Base-by-base conservation (phyloP, 371 early-diverging fungal genomes). In the Mortierella sp. region DNA sequence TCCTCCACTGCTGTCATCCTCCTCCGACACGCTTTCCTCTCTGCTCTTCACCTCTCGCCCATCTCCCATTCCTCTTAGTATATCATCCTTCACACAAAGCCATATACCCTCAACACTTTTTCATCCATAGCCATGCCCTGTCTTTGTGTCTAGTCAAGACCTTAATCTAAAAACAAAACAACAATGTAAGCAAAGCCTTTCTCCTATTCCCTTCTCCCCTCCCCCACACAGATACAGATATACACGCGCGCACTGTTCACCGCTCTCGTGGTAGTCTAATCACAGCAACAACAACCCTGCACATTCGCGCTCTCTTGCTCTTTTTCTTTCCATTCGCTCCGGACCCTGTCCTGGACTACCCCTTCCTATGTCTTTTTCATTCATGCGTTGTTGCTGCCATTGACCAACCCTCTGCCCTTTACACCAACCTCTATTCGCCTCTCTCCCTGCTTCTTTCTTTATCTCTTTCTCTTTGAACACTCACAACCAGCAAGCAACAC, bases 261-360 rank as follows among this genome's bases (percentile, higher is more conserved):
- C 71, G 46, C 71, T 71, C 71, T 31, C 50, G 71, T 71, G 16
- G 21, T 70, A 28, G 51, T 51, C 71, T 50, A 28, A 31, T 71
- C 48, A 50, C 43, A 55, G 8, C 53, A 54, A n/a, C 24, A 53
- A n/a, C 28, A 46, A 14, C 71, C 51, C 11, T 5, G 21, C 51
- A 44, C 59, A 31, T 14, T 64, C 64, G 64, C 64, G 64, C 64
- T 64, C 37, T 37, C 21, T 31, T 21, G 64, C 64, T 64, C 37
- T 13, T 40, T 71, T 51, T 34, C 34, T 51, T 44, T 34, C 13
- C 31, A 5, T 14, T 72, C 34, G 5, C 34, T 72, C 31, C 72
- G 14, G 11, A 24, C 28, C 34, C 31, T 14, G 10, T 48, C 31
- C 71, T 48, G n/a, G n/a, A n/a, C n/a, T n/a, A n/a, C 44, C 40